These are phyloP conservation scores for Emergomyces orientalis DNA, from an alignment of 2,329 filamentous ascomycete genomes.

Conservation along the genomic window DNA sequence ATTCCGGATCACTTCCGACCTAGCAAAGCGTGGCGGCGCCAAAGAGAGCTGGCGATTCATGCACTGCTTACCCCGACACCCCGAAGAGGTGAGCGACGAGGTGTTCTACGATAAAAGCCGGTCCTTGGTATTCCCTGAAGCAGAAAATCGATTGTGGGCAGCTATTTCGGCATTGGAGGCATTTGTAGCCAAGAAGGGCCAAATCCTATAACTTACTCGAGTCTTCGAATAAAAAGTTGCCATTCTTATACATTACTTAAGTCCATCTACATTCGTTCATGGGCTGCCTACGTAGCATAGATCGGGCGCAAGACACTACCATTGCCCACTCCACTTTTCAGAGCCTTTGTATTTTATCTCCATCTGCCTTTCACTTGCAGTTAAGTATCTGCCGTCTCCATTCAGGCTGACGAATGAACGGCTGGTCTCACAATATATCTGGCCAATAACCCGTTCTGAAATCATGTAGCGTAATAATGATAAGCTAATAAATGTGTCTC, in stretches of 20 bases:
- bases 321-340: not conserved
- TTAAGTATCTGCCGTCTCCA: not conserved
- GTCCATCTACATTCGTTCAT: not conserved
- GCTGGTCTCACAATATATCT: no score
- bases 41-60: constrained; percentile 93
- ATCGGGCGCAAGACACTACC: not conserved
- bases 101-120: constrained; percentile 74
- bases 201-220: constrained; percentile 31
- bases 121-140: constrained; percentile 86
- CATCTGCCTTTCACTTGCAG: not conserved
- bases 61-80: constrained; percentile 90
- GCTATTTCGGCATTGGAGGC: constrained; percentile 77
- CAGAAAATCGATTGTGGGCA: constrained; percentile 88
- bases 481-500: not conserved
- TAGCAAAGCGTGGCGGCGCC: constrained; percentile 75
- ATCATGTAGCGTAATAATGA: no score
- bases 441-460: no score
- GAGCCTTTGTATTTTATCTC: not conserved
- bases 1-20: constrained; percentile 81
- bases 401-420: not conserved
- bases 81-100: constrained; percentile 86
- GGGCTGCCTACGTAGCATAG: not conserved
- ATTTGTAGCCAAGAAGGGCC: constrained; percentile 91
- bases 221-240: not conserved
- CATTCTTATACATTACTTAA: not conserved